Evolutionary conservation across 306 rosid species (phyloP).

Genomic region (Pyrus betulifolia): DNA sequence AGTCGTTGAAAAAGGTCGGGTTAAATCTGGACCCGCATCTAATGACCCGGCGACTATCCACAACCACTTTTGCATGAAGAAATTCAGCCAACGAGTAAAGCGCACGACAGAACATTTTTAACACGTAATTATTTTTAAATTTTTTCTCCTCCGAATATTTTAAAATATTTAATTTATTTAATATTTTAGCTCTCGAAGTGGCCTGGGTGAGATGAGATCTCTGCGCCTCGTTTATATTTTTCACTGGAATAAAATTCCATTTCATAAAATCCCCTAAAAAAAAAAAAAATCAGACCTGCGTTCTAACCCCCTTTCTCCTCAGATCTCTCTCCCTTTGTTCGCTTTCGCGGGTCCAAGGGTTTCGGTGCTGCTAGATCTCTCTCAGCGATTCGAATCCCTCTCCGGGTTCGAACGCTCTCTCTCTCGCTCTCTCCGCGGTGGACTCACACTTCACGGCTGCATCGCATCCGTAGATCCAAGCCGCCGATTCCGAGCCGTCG

Average conservation of each 20-base stretch:
- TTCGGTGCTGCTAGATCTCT: constrained; percentile 59
- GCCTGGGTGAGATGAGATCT: constrained; percentile 22
- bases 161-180: not conserved
- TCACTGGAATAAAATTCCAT: constrained; percentile 21
- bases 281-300: constrained; percentile 7
- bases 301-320: constrained; percentile 16
- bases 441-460: constrained; percentile 7
- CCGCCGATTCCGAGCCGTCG: constrained; percentile 26
- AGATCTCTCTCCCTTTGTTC: constrained; percentile 28
- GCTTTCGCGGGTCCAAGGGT: constrained; percentile 36
- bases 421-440: not conserved
- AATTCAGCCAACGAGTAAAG: not conserved
- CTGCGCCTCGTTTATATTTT: constrained; percentile 17
- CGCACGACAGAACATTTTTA: constrained; percentile 5
- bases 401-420: constrained; percentile 23
- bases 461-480: constrained; percentile 40
- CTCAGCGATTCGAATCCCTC: constrained; percentile 41
- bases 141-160: not conserved
- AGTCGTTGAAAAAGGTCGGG: not conserved
- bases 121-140: not conserved
- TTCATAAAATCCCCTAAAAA: constrained; percentile 16
- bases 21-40: not conserved
- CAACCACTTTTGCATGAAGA: not conserved
- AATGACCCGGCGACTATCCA: not conserved
- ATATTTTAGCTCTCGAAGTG: not conserved